Evolutionary conservation across 805 yeast species (phyloP), one percentile per base, ranked within the genome.

Genomic region (Metschnikowia hibisci): DNA sequence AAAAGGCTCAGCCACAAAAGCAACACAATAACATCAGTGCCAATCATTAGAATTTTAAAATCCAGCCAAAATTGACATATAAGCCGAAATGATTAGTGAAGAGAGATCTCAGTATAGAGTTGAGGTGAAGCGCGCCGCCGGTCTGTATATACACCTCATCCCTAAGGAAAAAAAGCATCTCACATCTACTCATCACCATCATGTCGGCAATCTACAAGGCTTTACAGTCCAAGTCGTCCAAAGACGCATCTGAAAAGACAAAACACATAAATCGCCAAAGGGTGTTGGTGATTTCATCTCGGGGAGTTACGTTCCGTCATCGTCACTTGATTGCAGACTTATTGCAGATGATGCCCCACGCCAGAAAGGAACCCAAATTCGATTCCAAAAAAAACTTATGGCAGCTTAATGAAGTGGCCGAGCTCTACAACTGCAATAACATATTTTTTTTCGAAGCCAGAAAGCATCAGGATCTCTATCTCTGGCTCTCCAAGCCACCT

Each of bases 401-500:
- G 62, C 91, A 89, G 63, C 76, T 93, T 47, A 93, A 93, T 60
- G 99, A 93, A 70, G 85, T 90, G 48, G 98, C 98, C 3, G 99
- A 93, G 60, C 73, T 93, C 51, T 89, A 91, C 78, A 93, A 93
- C 74, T 93, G 99, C 76, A 93, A 93, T 69, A 93, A 93, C 62
- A 79, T 93, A 53, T 72, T 89, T 62, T 93, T 85, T 63, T 93
- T 93, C 63, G 99, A 93, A 67, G 87, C 96, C 43, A 83, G 98
- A 71, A 93, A 93, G 67, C 97, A 91, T 67, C 86, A 82, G 65
- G 99, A 93, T 68, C 78, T 93, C 58, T 93, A 93, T 64, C 66
- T 93, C 64, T 93, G 97, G 96, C 64, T 93, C 51, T 80, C 96
- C 27, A 91, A 93, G 67, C 93, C 98, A 23, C 99, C 99, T 33